Conservation (phyloP, 495 filamentous ascomycete species). For the Aspergillus cavernicola region DNA sequence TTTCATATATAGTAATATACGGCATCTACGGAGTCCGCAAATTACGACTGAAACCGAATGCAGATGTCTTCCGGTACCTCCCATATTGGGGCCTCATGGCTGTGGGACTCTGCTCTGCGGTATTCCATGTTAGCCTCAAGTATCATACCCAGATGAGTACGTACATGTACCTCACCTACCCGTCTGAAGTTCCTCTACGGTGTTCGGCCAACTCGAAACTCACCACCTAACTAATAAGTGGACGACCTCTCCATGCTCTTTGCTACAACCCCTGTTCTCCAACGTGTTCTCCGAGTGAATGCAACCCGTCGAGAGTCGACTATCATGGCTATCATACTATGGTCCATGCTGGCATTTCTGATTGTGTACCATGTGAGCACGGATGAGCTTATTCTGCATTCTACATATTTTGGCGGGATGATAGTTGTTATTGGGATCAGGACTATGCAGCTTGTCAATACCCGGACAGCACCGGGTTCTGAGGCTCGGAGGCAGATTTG, state of each 20-base stretch:
- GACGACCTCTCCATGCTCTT: conserved; percentile 57
- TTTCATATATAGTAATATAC: conserved; percentile 24
- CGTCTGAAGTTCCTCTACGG: too few relatives aligned
- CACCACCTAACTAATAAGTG: conserved; percentile 8
- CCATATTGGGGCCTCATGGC: conserved; percentile 50
- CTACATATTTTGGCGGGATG: conserved; percentile 14
- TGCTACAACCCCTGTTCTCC: conserved; percentile 47
- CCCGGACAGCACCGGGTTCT: conserved; percentile 13
- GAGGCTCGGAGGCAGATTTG: conserved; percentile 11
- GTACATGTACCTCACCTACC: neutral
- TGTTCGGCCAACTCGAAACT: too few relatives aligned
- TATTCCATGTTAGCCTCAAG: conserved; percentile 51
- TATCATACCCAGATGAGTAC: conserved; percentile 54
- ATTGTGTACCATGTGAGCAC: conserved; percentile 43
- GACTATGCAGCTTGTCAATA: conserved; percentile 27
- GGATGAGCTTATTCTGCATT: conserved; percentile 33
- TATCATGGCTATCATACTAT: conserved; percentile 25
- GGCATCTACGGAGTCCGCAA: conserved; percentile 33
- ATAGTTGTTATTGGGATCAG: conserved; percentile 27
- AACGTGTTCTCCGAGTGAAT: conserved; percentile 46
- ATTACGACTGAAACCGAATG: conserved; percentile 15
- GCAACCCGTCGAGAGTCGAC: conserved; percentile 24
- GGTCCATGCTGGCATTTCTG: conserved; percentile 27
- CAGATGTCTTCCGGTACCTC: conserved; percentile 25
- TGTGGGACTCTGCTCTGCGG: conserved; percentile 51